Evolutionary conservation across 768 basidiomycete species (phyloP), one percentile per base, ranked within the genome.

Genomic region (Dendrothele bispora): DNA sequence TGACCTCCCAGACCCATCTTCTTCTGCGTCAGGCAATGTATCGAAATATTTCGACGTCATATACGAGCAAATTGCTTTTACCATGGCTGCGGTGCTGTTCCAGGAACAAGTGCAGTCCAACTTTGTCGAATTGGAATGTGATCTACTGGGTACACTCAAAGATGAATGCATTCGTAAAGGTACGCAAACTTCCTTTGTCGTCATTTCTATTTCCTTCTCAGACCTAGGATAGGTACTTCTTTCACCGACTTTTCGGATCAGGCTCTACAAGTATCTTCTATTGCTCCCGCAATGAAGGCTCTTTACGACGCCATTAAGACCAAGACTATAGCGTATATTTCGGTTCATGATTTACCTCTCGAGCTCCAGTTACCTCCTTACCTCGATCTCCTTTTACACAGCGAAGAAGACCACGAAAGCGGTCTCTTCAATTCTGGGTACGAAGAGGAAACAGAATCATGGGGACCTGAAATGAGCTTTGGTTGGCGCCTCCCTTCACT

Each of bases 1-100:
- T 39, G 93, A 97, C 65, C 73, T 88, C 18, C 94, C 94, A 2
- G 92, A 95, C 64, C 91, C 93, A 7, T 90, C 90, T 7, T 91
- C 88, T 11, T 87, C 86, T 7, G 81, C 84, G 18, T 85, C 84
- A 4, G 86, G 86, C 11, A 89, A 88, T 58, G 70, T 91, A 25
- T 70, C 79, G 40, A 85, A 82, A 61, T 89, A 93, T 60, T 83
- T 91, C 56, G 91, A 95, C 60, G 81, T 85, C 38, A 80, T 97
- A 30, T 97, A 97, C 59, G 81, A 91, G 52, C 92, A 94, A 60
- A 78, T 95, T 47, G 87, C 85, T 0, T 95, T 95, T 69, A 86
- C 89, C 3, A 73, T 92, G 53, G 92, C 95, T 2, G 97, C 95
- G 5, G 92, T 95, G 7, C 73, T 98, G 36, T 95, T 87, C 56